A percentile compares a stretch with the other conserved stretches of the same genome.
Evolutionary conservation across 2,329 filamentous ascomycete genomes (phyloP).

Genomic region (Chaetomiaceae sp.): DNA sequence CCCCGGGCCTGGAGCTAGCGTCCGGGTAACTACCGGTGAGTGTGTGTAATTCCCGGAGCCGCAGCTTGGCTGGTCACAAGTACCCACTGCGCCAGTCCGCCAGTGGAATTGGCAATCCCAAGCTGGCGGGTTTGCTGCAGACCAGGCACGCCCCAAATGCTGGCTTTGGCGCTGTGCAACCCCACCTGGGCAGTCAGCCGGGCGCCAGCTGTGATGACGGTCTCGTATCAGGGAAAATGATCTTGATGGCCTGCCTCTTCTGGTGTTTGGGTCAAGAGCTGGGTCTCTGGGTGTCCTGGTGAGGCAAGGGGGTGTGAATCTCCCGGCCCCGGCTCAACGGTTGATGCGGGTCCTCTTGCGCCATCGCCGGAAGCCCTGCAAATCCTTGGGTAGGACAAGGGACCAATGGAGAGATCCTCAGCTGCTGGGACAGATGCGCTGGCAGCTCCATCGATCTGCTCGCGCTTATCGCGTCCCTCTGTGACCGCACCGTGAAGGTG

Average conservation of each 20-base stretch:
- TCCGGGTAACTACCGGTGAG: slow-evolving; percentile 1
- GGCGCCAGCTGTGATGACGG: background rate
- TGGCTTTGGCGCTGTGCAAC: background rate
- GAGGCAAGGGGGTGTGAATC: too few species aligned
- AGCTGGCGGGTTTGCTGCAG: slow-evolving; percentile 4
- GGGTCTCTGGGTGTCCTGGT: background rate
- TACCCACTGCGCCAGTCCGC: background rate
- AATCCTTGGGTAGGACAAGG: background rate
- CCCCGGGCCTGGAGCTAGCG: slow-evolving; percentile 4
- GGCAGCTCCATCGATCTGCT: too few species aligned
- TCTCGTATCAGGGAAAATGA: slow-evolving; percentile 1
- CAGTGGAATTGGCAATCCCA: slow-evolving; percentile 3
- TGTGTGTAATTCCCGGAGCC: slow-evolving; percentile 6
- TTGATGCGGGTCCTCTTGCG: slow-evolving; percentile 8
- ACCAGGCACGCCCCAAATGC: background rate
- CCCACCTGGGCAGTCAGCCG: background rate
- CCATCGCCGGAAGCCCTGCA: background rate
- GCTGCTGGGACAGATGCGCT: background rate
- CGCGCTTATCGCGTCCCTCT: slow-evolving; percentile 3
- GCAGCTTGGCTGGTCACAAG: slow-evolving; percentile 4
- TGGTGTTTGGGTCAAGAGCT: too few species aligned
- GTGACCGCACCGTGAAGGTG: background rate
- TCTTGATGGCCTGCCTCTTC: background rate
- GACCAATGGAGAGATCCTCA: background rate
- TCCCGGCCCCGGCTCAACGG: background rate